Evolutionary conservation across 176 grass and related monocot genomes (phyloP).

Genomic region (Pontederia crassipes): DNA sequence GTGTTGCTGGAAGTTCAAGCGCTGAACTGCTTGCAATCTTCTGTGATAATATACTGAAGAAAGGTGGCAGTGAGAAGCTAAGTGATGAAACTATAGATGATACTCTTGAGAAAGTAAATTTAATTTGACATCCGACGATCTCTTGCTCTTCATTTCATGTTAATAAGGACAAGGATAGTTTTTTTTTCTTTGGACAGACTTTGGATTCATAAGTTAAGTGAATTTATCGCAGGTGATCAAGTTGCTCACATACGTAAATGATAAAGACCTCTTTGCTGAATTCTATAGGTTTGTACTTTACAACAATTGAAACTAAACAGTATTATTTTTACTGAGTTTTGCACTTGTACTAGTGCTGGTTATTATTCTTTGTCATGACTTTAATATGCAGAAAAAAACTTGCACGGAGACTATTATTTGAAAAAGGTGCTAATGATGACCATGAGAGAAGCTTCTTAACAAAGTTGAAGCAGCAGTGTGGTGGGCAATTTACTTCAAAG

Average conservation of each 20-base stretch:
- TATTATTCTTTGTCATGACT: no score
- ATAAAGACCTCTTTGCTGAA: slow-evolving; percentile 37
- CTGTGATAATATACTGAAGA: neutral
- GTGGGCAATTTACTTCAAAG: slow-evolving; percentile 63
- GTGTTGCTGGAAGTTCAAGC: neutral
- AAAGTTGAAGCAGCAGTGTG: slow-evolving; percentile 66
- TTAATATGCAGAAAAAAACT: slow-evolving; percentile 9
- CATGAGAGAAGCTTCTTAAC: slow-evolving; percentile 60
- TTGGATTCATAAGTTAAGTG: no score
- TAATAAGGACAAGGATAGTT: no score
- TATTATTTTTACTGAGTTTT: no score
- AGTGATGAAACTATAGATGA: neutral
- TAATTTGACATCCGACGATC: no score
- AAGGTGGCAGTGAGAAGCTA: neutral
- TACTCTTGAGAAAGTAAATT: neutral
- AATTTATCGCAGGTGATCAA: slow-evolving; percentile 19
- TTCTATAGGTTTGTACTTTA: slow-evolving; percentile 20
- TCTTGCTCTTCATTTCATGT: no score
- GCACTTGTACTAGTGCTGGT: no score
- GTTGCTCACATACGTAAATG: slow-evolving; percentile 15
- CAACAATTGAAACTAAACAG: no score
- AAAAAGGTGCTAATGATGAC: slow-evolving; percentile 40
- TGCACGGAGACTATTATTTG: slow-evolving; percentile 49
- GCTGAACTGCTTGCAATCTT: neutral
- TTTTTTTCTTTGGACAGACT: no score